Base-by-base conservation (phyloP, 352 stramenopile genomes). In the Phytopythium oedochilum region DNA sequence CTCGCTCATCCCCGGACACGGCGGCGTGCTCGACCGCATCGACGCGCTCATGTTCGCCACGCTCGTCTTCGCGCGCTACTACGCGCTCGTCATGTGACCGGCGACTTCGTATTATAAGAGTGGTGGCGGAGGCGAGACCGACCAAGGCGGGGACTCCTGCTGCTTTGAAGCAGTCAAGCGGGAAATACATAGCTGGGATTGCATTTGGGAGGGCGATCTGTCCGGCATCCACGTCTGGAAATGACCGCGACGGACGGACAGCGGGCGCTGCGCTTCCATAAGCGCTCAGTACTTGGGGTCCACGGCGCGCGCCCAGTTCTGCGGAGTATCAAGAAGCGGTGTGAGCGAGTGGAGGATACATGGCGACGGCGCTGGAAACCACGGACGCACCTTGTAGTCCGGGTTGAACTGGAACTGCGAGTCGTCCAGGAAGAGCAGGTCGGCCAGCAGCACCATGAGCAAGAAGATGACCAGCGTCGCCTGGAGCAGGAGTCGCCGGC, bases 1-100 rank as follows among this genome's bases (percentile, higher is more conserved):
- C 5, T 88, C 91, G 59, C 70, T 99, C 25, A 97, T 99, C 63
- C 96, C 96, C 14, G 96, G 97, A 56, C 95, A 98, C 63, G 96
- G 96, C 32, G 96, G 96, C 31, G 86, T 98, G 44, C 78, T 99
- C 36, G 96, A 99, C 62, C 86, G 95, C 40, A 92, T 98, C 22
- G 95, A 99, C 60, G 96, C 91, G 43, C 94, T 98, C 53, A 94
- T 99, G 57, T 98, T 98, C 57, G 71, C 80, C 1, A 76, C 67
- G 25, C 57, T 88, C 7, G 68, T 90, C 8, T 90, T 90, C 51
- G 68, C 77, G 5, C 50, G 77, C 9, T 88, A 88, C 48, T 83
- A 77, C 53, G 62, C 65, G 1, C 63, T 70, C 53, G 55, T 66
- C 18, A 57, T 62, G 43, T 72, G 39, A 68, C 8, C 22, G 43